Evolutionary conservation across 345 rosid genomes (phyloP), one percentile per base, ranked within the genome.

Genomic region (Eutrema heterophyllum): DNA sequence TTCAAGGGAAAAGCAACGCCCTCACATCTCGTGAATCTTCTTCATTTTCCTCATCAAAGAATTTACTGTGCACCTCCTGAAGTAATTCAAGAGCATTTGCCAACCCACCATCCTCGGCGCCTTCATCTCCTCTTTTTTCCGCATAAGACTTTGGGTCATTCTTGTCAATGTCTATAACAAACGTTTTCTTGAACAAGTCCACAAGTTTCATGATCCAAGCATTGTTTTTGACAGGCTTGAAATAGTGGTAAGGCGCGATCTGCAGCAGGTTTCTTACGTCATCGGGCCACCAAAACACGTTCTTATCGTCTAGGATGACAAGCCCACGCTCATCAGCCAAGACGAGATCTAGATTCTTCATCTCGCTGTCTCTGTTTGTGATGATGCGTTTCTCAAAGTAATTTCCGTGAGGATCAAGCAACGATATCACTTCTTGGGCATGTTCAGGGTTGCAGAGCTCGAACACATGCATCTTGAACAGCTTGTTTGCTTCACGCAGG

Each of bases 281-380:
- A 62, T 26, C 67, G 18, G 52, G 67, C 38, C 67, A 62, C 66
- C 66, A 60, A 6, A 6, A 3, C 6, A 3, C 11, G 49, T 26
- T 5, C 15, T 1, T 60, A 26, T 60, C 49, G 35, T 60, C 66
- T 38, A 60, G 15, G 16, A 60, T 60, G 32, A 60, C 49, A 38
- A 60, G 0, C 1, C 66, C 66, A 40, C 66, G 49, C 35, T 60
- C 66, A 9, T 60, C 66, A 26, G 66, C 66, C 48, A 60, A 60
- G 32, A 60, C 49, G 5, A 39, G 33, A 40, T 60, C 66, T 11
- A 60, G 50, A 60, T 18, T 60, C 66, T 60, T 60, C 10, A 60
- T 40, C 32, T 60, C 50, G 27, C 8, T 35, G 26, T 57, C 63
- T 57, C 26, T n/a, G 43, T 36, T n/a, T n/a, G 63, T 33, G 14